phyloP scores from a whole-genome alignment of 306 rosid species.

The Arachis stenosperma region DNA sequence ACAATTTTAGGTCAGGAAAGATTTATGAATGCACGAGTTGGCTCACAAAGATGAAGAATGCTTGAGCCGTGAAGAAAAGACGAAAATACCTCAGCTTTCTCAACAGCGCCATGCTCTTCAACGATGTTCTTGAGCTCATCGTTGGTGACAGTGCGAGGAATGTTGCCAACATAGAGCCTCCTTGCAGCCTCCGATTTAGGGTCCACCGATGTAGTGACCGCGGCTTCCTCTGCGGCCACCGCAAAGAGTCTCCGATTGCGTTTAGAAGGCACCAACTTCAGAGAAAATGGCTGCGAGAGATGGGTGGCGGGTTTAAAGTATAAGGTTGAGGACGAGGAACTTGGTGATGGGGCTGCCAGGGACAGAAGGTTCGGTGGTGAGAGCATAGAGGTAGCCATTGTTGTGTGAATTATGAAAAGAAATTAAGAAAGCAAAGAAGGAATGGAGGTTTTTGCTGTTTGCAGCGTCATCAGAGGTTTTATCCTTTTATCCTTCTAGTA shows the following conservation, averaged over 20 bases:
- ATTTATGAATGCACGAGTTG: too few relatives aligned
- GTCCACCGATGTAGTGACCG: constrained; percentile 31
- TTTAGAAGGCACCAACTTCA: constrained; percentile 37
- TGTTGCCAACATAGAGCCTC: constrained; percentile 83
- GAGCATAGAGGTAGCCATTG: constrained; percentile 74
- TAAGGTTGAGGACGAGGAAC: constrained; percentile 24
- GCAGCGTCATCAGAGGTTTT: constrained; percentile 15
- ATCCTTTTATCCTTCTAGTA: constrained; percentile 36
- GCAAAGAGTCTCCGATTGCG: constrained; percentile 45
- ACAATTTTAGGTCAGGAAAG: too few relatives aligned
- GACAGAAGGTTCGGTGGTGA: constrained; percentile 57
- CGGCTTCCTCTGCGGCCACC: constrained; percentile 55
- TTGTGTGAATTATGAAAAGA: neutral
- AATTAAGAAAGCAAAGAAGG: neutral
- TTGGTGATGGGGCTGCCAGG: constrained; percentile 41
- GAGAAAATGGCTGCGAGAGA: neutral
- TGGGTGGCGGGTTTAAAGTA: constrained; percentile 30
- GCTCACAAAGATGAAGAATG: too few relatives aligned
- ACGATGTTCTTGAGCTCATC: constrained; percentile 70
- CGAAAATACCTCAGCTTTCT: constrained; percentile 73
- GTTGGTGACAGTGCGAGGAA: constrained; percentile 71
- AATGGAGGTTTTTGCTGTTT: constrained; percentile 1
- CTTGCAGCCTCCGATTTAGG: constrained; percentile 58
- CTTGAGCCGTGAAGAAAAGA: too few relatives aligned
- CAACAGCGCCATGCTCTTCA: constrained; percentile 83